A percentile compares a stretch with the other conserved stretches of the same genome.
Conservation (phyloP, 495 filamentous ascomycete genomes). For the Letharia lupina region DNA sequence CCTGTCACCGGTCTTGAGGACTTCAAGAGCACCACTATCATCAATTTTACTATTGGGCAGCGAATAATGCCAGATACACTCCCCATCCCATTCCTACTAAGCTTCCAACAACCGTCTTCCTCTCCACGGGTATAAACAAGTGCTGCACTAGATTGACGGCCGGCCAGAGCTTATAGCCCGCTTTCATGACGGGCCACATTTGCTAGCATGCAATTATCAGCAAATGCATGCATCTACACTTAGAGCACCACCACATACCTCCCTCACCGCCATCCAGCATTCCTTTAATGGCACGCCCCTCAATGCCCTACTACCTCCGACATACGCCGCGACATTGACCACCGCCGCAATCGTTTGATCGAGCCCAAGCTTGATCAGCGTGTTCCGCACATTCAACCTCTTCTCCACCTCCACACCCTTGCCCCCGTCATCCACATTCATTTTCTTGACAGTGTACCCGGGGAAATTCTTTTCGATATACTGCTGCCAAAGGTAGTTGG, state of each 20-base stretch:
- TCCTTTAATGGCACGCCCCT: conserved; percentile 33
- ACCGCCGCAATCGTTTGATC: conserved; percentile 73
- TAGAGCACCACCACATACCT: conserved; percentile 30
- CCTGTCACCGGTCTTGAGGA: neutral
- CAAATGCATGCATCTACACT: neutral
- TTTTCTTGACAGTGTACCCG: conserved; percentile 30
- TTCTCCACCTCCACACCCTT: conserved; percentile 27
- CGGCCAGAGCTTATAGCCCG: conserved; percentile 78
- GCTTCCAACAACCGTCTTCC: conserved; percentile 66
- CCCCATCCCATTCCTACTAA: conserved; percentile 81
- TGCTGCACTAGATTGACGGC: conserved; percentile 73
- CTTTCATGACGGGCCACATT: conserved; percentile 61
- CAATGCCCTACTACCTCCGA: conserved; percentile 47
- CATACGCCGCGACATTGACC: conserved; percentile 72
- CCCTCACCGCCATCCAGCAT: conserved; percentile 31
- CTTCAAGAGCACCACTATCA: neutral
- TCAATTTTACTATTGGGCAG: conserved; percentile 27
- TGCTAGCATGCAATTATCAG: conserved; percentile 34
- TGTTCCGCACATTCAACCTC: conserved; percentile 57
- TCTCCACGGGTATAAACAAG: conserved; percentile 67
- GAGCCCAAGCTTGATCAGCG: conserved; percentile 67
- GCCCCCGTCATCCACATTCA: conserved; percentile 24
- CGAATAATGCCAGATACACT: conserved; percentile 70
- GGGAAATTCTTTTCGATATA: conserved; percentile 49
- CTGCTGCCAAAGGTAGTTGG: conserved; percentile 81